These are phyloP conservation scores for Radiomyces spectabilis DNA, from an alignment of 192 early-diverging fungal species.

Conservation along the genomic window DNA sequence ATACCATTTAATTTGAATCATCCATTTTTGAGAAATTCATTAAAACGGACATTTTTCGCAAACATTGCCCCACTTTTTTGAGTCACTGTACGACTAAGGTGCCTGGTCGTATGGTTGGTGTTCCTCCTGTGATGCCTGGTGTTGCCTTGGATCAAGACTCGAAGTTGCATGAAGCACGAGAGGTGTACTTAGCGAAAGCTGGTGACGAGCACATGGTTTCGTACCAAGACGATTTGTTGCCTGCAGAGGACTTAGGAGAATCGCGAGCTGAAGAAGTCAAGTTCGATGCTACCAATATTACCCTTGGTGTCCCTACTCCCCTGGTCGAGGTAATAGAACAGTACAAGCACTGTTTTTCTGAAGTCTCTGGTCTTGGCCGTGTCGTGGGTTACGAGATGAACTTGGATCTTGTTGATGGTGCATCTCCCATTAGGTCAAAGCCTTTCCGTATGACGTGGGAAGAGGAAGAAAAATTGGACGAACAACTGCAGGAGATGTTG, in stretches of 20 bases:
- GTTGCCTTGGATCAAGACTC: background rate
- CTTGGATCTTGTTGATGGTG: background rate
- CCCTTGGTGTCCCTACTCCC: background rate
- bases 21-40: too few species aligned
- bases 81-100: background rate
- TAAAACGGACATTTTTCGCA: too few species aligned
- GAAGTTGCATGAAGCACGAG: background rate
- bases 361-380: too few species aligned
- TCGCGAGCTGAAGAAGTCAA: background rate
- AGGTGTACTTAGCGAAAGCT: background rate
- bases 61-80: too few species aligned
- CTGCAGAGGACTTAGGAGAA: background rate
- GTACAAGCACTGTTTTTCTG: background rate
- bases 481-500: background rate
- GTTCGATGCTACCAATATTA: background rate
- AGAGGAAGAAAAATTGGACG: background rate
- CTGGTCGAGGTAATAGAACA: background rate
- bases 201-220: background rate
- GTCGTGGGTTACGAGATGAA: background rate
- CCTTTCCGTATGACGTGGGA: background rate
- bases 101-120: too few species aligned
- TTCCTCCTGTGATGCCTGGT: background rate
- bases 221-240: background rate
- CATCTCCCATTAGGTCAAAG: background rate
- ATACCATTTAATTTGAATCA: too few species aligned